These are phyloP conservation scores for Gossypium longicalyx DNA, from an alignment of 345 rosid species.

Conservation along the genomic window DNA sequence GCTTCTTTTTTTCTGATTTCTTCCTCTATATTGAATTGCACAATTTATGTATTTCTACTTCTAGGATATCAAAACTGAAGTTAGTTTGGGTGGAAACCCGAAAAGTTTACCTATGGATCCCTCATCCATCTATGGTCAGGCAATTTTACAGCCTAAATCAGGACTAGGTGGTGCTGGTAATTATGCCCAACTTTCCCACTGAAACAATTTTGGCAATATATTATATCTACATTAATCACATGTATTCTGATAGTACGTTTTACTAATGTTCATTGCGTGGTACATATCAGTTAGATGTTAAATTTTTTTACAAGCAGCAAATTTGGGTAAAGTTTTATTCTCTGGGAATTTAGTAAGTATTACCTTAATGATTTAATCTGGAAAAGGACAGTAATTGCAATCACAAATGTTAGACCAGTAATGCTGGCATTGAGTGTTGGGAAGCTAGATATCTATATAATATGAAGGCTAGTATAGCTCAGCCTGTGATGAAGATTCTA, in stretches of 20 bases:
- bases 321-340: not conserved
- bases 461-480: conserved; percentile 4
- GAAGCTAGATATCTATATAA: not conserved
- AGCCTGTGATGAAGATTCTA: conserved; percentile 1
- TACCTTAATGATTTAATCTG: not conserved
- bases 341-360: not conserved
- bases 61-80: conserved; percentile 55
- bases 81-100: conserved; percentile 40
- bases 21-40: conserved; percentile 13
- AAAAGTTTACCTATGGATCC: conserved; percentile 49
- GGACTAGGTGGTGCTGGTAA: conserved; percentile 51
- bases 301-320: not conserved
- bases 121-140: conserved; percentile 55
- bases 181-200: not conserved
- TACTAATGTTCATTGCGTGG: not conserved
- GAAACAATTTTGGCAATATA: conserved; percentile 9
- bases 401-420: not conserved
- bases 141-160: conserved; percentile 55
- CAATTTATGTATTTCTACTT: conserved; percentile 30
- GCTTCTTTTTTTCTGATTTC: not conserved
- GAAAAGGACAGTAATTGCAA: not conserved
- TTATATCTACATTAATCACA: not conserved
- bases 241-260: not conserved
- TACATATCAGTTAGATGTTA: not conserved
- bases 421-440: not conserved